Conservation (phyloP, 305 asterid species). For the Fraxinus velutina region DNA sequence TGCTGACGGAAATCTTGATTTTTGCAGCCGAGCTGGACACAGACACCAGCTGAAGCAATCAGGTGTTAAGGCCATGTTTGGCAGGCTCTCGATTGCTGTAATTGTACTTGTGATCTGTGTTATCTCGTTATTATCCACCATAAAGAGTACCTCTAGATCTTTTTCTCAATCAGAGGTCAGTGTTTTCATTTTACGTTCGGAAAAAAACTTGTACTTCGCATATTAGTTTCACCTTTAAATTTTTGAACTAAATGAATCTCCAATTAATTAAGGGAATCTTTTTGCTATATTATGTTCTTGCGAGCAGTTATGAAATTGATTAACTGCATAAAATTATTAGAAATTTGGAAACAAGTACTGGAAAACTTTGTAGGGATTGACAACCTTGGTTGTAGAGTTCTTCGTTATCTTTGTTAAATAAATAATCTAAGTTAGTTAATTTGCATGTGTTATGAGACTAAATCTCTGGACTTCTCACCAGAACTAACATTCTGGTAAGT, state of each 20-base stretch:
- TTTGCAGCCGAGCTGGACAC: constrained; percentile 46
- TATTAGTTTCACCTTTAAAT: neutral
- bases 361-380: neutral
- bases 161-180: constrained; percentile 47
- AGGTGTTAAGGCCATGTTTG: constrained; percentile 69
- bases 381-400: neutral
- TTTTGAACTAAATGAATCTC: neutral
- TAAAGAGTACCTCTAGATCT: constrained; percentile 39
- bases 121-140: constrained; percentile 47
- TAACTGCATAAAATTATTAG: neutral
- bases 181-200: neutral
- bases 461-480: neutral
- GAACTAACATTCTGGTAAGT: neutral
- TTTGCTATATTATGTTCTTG: constrained; percentile 7
- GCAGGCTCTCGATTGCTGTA: constrained; percentile 59
- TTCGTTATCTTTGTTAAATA: neutral
- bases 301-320: constrained; percentile 17
- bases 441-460: neutral
- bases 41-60: constrained; percentile 70
- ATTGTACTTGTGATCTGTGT: constrained; percentile 65
- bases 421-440: neutral
- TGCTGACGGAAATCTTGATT: constrained; percentile 24
- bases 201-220: neutral
- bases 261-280: neutral
- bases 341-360: neutral